Evolutionary conservation across 73 alveolate species (phyloP).

Genomic region (Tetrahymena elliotti): DNA sequence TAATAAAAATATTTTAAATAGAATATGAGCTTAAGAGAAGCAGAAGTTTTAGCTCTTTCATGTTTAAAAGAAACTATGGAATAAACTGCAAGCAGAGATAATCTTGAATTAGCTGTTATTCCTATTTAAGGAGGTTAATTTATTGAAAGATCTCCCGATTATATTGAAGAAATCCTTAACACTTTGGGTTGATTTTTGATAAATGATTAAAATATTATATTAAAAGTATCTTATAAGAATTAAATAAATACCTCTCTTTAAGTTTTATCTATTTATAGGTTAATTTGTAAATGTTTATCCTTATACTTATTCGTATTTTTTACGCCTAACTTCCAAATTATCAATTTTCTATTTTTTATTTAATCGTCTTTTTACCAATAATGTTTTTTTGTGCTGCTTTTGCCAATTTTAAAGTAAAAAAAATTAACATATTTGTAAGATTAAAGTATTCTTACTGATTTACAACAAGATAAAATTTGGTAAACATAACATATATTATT

Average conservation of each 20-base stretch:
- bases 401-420: too few species aligned
- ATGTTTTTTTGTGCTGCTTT: too few species aligned
- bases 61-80: constrained; percentile 91
- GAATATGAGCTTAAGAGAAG: constrained; percentile 76
- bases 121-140: constrained; percentile 50
- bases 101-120: constrained; percentile 83
- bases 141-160: constrained; percentile 15
- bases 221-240: neutral
- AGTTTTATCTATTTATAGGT: neutral
- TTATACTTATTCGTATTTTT: neutral
- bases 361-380: too few species aligned
- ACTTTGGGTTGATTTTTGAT: neutral
- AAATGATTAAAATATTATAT: too few species aligned
- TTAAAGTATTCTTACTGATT: too few species aligned
- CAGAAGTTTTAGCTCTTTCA: constrained; percentile 73
- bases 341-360: too few species aligned
- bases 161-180: constrained; percentile 12
- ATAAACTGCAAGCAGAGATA: constrained; percentile 66
- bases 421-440: too few species aligned
- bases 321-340: neutral
- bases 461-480: too few species aligned
- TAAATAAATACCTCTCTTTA: neutral
- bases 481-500: too few species aligned
- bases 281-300: neutral
- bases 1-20: neutral